Conservation (phyloP, 2,329 filamentous ascomycete species). For the Stagonosporopsis rhizophila region DNA sequence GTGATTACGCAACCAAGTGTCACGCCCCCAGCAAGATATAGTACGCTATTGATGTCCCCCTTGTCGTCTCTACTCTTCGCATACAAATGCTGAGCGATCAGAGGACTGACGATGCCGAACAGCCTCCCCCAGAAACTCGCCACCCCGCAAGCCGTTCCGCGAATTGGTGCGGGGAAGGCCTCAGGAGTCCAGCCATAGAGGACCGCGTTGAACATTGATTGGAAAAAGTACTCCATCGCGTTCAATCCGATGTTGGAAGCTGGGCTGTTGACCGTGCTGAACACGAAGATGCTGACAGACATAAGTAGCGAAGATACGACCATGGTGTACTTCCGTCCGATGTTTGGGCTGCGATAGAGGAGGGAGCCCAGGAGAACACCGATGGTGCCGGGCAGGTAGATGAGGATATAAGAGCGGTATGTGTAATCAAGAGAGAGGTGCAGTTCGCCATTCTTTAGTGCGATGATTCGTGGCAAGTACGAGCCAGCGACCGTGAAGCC, state of each 20-base stretch:
- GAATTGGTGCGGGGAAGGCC: conserved; percentile 59
- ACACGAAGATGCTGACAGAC: conserved; percentile 55
- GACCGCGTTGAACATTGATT: conserved; percentile 60
- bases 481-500: conserved; percentile 58
- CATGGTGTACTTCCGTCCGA: conserved; percentile 58
- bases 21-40: conserved; percentile 65
- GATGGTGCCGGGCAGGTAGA: conserved; percentile 60
- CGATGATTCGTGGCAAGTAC: conserved; percentile 60
- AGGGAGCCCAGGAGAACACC: conserved; percentile 59
- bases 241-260: conserved; percentile 59
- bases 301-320: conserved; percentile 53
- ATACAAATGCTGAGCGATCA: conserved; percentile 60
- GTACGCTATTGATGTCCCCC: conserved; percentile 57
- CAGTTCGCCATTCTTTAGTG: conserved; percentile 59
- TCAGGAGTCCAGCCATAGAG: conserved; percentile 62
- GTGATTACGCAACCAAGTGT: conserved; percentile 61
- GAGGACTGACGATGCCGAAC: conserved; percentile 64
- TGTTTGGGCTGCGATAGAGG: conserved; percentile 55
- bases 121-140: conserved; percentile 66
- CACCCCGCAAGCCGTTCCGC: conserved; percentile 62
- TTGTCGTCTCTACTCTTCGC: conserved; percentile 35
- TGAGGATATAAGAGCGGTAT: conserved; percentile 63
- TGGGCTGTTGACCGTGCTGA: conserved; percentile 54
- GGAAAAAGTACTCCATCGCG: conserved; percentile 62
- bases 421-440: conserved; percentile 55